Evolutionary conservation across 495 filamentous ascomycete species (phyloP).

Genomic region (Xylaria flabelliformis): DNA sequence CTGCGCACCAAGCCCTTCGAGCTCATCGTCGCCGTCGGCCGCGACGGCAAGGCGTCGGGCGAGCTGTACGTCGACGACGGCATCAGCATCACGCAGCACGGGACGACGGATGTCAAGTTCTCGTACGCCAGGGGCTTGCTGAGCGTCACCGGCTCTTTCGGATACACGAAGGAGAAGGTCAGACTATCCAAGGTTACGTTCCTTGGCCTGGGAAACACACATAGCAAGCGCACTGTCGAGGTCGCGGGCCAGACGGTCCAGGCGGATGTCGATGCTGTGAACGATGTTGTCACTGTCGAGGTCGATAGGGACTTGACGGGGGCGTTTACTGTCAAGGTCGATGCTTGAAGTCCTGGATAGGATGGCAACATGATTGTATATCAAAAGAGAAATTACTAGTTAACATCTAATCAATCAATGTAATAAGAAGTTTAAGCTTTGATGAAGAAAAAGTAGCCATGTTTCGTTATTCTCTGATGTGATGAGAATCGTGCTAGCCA

Average conservation of each 20-base stretch:
- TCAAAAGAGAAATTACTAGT: not conserved
- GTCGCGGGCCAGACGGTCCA: conserved; percentile 10
- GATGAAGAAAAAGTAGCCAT: not conserved
- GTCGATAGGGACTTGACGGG: not conserved
- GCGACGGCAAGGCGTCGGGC: conserved; percentile 48
- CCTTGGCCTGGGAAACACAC: conserved; percentile 46
- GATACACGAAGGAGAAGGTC: conserved; percentile 51
- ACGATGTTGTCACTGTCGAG: not conserved
- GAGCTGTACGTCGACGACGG: conserved; percentile 68
- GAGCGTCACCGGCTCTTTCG: conserved; percentile 60
- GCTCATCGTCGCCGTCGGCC: conserved; percentile 69
- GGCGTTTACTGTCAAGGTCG: conserved; percentile 11
- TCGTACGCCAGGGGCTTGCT: conserved; percentile 58
- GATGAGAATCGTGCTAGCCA: not conserved
- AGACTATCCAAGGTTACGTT: conserved; percentile 64
- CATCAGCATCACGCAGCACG: conserved; percentile 58
- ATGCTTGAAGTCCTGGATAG: not conserved
- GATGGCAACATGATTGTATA: not conserved
- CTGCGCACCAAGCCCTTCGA: conserved; percentile 72
- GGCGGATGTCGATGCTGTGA: not conserved
- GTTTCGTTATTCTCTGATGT: not conserved
- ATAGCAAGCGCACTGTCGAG: not conserved
- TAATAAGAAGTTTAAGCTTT: not conserved
- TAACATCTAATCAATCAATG: conserved; percentile 8
- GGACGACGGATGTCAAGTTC: conserved; percentile 60